Evolutionary conservation across 2,329 filamentous ascomycete species (phyloP), one percentile per base, ranked within the genome.

Genomic region (Coleophoma eucalyptorum): DNA sequence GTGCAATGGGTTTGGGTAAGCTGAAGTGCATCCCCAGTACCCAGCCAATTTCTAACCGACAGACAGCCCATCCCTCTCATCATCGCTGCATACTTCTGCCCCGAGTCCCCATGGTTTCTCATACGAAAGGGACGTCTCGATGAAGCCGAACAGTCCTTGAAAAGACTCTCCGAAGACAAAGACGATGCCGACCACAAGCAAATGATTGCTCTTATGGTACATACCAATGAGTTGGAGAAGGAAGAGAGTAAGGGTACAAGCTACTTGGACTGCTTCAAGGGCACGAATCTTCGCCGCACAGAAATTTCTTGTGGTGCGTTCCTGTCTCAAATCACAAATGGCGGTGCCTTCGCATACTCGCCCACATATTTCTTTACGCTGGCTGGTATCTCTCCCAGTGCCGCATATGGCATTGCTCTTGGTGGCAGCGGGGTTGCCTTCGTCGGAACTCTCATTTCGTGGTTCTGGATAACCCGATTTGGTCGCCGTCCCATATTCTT

Each of bases 281-380:
- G 71, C 0, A 64, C 68, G 38, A 76, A 75, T 51, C 58, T 72
- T 13, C 67, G 74, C 6, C 71, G 77, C 12, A 80, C 77, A 0
- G 77, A 80, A 57, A 77, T 80, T 31, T 71, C 72, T 2, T 68
- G 71, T 48, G 78, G 82, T 8, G 84, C 81, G 67, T n/a, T 54
- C 26, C 73, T 76, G 8, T 80, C 80, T 1, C 83, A 86, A 60
- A 80, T 83, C 19, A 69, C 84, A 2, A 78, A 75, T 48, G 81
- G 83, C 12, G 79, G 81, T 53, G 79, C 81, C n/a, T 75, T 85
- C 50, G 79, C 82, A 48, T 80, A 80, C 53, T 86, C 83, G 51
- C 80, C 78, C 2, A 84, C 79, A 2, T 81, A 81, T 59, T 75
- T 75, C 58, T 83, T 83, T 62, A 67, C 76, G 52, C 74, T 79